Evolutionary conservation across 2,329 filamentous ascomycete species (phyloP).

Genomic region (Stromatinia cepivora): DNA sequence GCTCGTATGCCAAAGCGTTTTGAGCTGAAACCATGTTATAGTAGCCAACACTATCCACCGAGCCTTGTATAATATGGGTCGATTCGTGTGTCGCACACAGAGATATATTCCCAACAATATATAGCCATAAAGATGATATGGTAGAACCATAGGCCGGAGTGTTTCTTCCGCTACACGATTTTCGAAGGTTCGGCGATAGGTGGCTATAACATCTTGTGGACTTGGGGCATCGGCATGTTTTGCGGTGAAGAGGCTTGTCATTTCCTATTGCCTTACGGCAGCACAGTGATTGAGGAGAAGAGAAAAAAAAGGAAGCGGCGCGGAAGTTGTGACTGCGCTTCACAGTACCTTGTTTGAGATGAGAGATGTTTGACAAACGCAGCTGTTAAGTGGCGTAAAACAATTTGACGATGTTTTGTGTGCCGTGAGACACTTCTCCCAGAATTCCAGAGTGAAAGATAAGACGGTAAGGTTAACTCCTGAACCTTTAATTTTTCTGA

Average conservation of each 20-base stretch:
- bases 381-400: slow-evolving; percentile 5
- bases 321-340: background rate
- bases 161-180: slow-evolving; percentile 44
- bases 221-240: slow-evolving; percentile 25
- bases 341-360: background rate
- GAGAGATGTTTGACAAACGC: background rate
- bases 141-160: slow-evolving; percentile 52
- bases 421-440: background rate
- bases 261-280: background rate
- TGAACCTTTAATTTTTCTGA: background rate
- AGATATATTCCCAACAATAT: slow-evolving; percentile 55
- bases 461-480: background rate
- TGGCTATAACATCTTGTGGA: slow-evolving; percentile 33
- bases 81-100: slow-evolving; percentile 53
- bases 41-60: slow-evolving; percentile 52
- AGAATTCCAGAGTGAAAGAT: background rate
- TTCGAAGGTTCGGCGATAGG: slow-evolving; percentile 45
- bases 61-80: slow-evolving; percentile 52
- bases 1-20: slow-evolving; percentile 46
- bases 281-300: background rate
- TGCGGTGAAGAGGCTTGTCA: slow-evolving; percentile 11
- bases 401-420: slow-evolving; percentile 1
- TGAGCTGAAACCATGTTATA: slow-evolving; percentile 47
- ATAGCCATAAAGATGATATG: slow-evolving; percentile 51
- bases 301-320: background rate